Percentiles rank a stretch among this genome's conserved stretches.
Conservation (phyloP, 495 filamentous ascomycete species). For the Aspergillus coremiiformis region DNA sequence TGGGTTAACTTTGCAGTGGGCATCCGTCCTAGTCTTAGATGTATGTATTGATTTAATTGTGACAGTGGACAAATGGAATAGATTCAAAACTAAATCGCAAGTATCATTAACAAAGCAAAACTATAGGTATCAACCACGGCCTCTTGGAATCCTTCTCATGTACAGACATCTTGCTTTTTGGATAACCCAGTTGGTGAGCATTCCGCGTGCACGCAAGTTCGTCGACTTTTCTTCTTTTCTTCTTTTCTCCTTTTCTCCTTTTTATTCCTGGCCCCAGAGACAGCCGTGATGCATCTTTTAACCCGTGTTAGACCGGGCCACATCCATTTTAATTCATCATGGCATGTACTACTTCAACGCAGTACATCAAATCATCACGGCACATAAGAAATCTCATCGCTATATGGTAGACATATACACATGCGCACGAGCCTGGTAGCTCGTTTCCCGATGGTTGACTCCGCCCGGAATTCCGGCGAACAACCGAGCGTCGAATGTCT, state of each 20-base stretch:
- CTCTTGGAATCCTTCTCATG: constrained; percentile 22
- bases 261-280: neutral
- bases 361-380: constrained; percentile 5
- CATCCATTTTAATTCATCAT: constrained; percentile 1
- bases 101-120: constrained; percentile 11
- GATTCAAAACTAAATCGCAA: constrained; percentile 4
- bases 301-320: neutral
- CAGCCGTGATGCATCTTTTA: neutral
- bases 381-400: constrained; percentile 4
- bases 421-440: neutral
- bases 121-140: constrained; percentile 22
- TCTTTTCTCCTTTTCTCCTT: neutral
- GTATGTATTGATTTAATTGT: too few relatives aligned
- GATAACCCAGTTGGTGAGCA: constrained; percentile 24
- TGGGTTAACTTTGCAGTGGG: too few relatives aligned
- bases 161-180: constrained; percentile 27
- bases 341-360: neutral
- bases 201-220: constrained; percentile 18
- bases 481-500: neutral
- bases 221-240: too few relatives aligned
- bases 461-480: neutral
- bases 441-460: neutral
- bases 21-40: too few relatives aligned
- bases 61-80: neutral
- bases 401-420: neutral